These are phyloP conservation scores for Talaromyces verruculosus DNA, from an alignment of 2,329 filamentous ascomycete species.

Conservation along the genomic window DNA sequence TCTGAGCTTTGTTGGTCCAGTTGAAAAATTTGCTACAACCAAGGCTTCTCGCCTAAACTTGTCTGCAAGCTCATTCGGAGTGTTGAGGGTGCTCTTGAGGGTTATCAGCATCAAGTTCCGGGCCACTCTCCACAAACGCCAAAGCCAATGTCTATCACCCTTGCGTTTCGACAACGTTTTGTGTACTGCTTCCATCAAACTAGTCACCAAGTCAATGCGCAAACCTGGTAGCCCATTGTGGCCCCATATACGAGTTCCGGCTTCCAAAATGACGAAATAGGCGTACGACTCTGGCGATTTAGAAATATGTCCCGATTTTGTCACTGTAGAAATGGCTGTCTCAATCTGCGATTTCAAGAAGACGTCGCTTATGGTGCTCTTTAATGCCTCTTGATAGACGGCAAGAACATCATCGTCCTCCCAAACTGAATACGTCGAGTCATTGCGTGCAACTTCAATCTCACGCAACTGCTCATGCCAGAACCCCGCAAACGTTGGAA, in stretches of 20 bases:
- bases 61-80: conserved; percentile 26
- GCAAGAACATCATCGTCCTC: conserved; percentile 47
- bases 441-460: conserved; percentile 35
- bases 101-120: conserved; percentile 36
- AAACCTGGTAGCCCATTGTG: conserved; percentile 26
- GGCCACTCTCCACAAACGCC: conserved; percentile 43
- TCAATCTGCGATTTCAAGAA: conserved; percentile 34
- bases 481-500: conserved; percentile 40
- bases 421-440: conserved; percentile 41
- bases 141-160: conserved; percentile 38
- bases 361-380: conserved; percentile 32
- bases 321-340: conserved; percentile 32
- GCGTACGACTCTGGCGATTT: conserved; percentile 34
- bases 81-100: conserved; percentile 26
- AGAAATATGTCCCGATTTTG: conserved; percentile 31
- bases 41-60: conserved; percentile 32
- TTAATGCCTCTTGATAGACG: conserved; percentile 37
- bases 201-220: conserved; percentile 27
- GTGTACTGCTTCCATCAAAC: conserved; percentile 30
- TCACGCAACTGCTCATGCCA: conserved; percentile 44
- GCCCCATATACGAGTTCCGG: conserved; percentile 33
- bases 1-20: conserved; percentile 11
- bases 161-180: conserved; percentile 34
- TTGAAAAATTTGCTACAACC: conserved; percentile 7
- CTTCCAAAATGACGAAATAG: conserved; percentile 38